Evolutionary conservation across 1,284 basidiomycete genomes (phyloP), one percentile per base, ranked within the genome.

Genomic region (Vanrija humicola): DNA sequence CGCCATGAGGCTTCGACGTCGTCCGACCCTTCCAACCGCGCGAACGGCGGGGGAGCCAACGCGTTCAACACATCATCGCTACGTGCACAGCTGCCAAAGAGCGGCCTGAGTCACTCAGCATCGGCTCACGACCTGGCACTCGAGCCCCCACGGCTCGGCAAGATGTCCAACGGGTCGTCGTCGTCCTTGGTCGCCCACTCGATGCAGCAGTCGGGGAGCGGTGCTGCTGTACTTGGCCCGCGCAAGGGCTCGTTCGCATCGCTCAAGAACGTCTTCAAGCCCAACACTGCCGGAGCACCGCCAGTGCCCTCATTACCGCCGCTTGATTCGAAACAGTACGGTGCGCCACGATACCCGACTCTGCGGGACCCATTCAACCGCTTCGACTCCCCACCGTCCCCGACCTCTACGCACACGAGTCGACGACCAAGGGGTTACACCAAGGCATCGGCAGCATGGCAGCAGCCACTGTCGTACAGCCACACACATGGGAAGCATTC

Each of bases 211-310:
- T 48, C 49, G 6, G 54, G 49, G 3, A 45, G 42, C 3, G 58
- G 54, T n/a, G 46, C 50, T 4, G 65, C 65, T 0, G 64, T 70
- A 16, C 56, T 73, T 3, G 55, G 59, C 2, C 85, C 88, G 66
- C 80, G 84, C 47, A 90, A 90, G 78, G 91, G 91, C 62, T 77
- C 88, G 1, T 90, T 92, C 62, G 89, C 90, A 1, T 91, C 88
- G 8, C 83, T 94, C 54, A 85, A 89, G 50, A 91, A 91, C 71
- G 89, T 89, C 5, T 92, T 94, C 82, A 92, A 90, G 75, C 51
- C 52, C 19, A 54, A 59, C 5, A 45, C 34, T 51, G 4, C 51
- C 56, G 23, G 50, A 43, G 14, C 57, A n/a, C 43, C 60, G 16
- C 59, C 68, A 6, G 62, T 66, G 1, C 72, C 70, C 14, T 70